A percentile compares a stretch with the other conserved stretches of the same genome.
These are phyloP conservation scores for Pseudocercospora fuligena DNA, from an alignment of 2,329 filamentous ascomycete genomes.

Conservation along the genomic window DNA sequence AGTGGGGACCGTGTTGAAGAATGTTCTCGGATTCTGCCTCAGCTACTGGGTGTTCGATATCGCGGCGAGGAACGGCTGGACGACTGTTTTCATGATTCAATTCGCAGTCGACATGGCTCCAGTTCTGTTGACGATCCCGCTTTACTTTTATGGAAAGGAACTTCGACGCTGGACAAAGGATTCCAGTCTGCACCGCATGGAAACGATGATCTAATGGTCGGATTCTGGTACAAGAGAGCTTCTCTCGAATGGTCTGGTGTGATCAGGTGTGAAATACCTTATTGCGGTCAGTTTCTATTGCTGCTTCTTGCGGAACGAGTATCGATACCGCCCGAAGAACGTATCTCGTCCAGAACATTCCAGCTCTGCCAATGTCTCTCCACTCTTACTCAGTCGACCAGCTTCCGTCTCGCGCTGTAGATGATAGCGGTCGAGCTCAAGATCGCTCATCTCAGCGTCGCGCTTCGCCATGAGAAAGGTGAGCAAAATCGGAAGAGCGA, in stretches of 20 bases:
- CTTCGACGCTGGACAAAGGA: slow-evolving; percentile 46
- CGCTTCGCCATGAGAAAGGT: too few species aligned
- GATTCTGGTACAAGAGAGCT: not conserved
- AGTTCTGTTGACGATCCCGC: slow-evolving; percentile 46
- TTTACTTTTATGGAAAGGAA: slow-evolving; percentile 51
- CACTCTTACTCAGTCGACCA: too few species aligned
- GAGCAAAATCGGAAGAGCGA: not conserved
- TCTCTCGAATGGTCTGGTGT: not conserved
- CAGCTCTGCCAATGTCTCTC: too few species aligned
- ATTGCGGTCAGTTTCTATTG: too few species aligned
- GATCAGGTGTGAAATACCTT: not conserved
- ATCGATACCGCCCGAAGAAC: too few species aligned
- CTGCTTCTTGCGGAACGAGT: too few species aligned
- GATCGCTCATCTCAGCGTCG: too few species aligned
- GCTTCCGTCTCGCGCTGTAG: too few species aligned
- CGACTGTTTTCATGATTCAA: slow-evolving; percentile 51
- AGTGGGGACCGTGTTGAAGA: slow-evolving; percentile 51
- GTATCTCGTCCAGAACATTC: too few species aligned
- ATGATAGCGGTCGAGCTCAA: too few species aligned
- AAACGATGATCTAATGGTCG: slow-evolving; percentile 8
- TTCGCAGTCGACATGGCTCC: slow-evolving; percentile 49
- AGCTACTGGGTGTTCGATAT: slow-evolving; percentile 50
- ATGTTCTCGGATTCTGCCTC: slow-evolving; percentile 51
- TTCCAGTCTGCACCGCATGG: slow-evolving; percentile 40
- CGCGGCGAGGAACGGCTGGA: slow-evolving; percentile 45